A percentile compares a stretch with the other conserved stretches of the same genome.
phyloP scores from a whole-genome alignment of 106 monocot species.

The Chionographis japonica region DNA sequence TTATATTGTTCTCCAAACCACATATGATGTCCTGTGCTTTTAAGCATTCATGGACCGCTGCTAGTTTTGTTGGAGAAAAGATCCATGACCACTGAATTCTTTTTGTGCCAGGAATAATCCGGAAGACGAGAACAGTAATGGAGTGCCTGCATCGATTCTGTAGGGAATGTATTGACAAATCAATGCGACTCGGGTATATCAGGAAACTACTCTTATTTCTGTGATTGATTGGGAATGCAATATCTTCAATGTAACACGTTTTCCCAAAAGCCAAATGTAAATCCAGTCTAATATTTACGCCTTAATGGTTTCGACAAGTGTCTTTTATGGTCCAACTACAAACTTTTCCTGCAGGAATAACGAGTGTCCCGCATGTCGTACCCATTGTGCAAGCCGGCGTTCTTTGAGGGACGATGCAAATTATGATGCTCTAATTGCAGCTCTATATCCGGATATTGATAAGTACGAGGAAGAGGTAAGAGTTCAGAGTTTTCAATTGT shows the following conservation, averaged over 20 bases:
- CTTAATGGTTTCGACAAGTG: too few species aligned
- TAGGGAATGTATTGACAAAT: constrained; percentile 95
- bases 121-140: constrained; percentile 98
- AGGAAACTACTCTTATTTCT: not conserved
- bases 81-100: too few species aligned
- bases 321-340: not conserved
- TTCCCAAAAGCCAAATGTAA: too few species aligned
- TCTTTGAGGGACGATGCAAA: constrained; percentile 97
- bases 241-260: not conserved
- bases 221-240: not conserved
- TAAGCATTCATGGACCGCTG: too few species aligned
- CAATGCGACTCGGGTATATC: constrained; percentile 76
- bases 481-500: not conserved
- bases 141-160: constrained; percentile 96
- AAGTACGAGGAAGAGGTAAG: constrained; percentile 97
- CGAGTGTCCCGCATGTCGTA: constrained; percentile 97
- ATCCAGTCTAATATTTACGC: too few species aligned
- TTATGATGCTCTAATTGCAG: constrained; percentile 85
- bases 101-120: constrained; percentile 74
- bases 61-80: too few species aligned
- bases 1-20: too few species aligned
- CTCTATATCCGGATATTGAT: constrained; percentile 93
- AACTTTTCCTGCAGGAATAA: constrained; percentile 61
- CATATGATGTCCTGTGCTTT: too few species aligned
- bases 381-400: constrained; percentile 96